phyloP scores from a whole-genome alignment of 148 eudicot genomes.

The Spergularia marina region DNA sequence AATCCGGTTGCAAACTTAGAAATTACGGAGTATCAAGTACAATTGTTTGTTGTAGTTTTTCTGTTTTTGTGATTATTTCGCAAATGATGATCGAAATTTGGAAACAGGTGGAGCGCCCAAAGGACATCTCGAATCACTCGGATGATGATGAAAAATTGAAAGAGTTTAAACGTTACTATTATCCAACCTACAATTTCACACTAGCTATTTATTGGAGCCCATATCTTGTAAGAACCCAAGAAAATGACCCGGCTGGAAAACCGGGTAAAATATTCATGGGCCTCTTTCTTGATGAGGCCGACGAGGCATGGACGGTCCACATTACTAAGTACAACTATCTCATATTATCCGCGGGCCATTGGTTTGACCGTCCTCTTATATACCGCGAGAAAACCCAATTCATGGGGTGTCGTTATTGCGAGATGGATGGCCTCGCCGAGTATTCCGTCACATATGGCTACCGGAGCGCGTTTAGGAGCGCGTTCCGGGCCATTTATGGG shows the following conservation, averaged over 20 bases:
- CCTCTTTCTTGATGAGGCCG: conserved; percentile 51
- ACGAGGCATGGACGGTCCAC: conserved; percentile 46
- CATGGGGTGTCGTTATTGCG: conserved; percentile 57
- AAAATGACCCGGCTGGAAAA: conserved; percentile 38
- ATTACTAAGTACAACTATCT: conserved; percentile 51
- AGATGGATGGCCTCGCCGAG: conserved; percentile 34
- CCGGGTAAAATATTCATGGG: conserved; percentile 41
- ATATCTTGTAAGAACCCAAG: conserved; percentile 14
- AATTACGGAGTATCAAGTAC: no score
- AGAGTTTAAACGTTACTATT: conserved; percentile 43
- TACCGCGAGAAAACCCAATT: conserved; percentile 36
- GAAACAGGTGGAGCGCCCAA: conserved; percentile 45
- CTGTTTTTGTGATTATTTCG: no score
- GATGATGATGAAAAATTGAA: conserved; percentile 20
- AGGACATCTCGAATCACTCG: conserved; percentile 36
- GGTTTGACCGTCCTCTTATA: conserved; percentile 49
- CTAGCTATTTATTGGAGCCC: conserved; percentile 37
- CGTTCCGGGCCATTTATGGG: conserved; percentile 44
- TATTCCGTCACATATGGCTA: conserved; percentile 40
- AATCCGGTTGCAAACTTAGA: no score
- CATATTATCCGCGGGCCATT: conserved; percentile 53
- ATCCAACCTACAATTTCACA: conserved; percentile 48
- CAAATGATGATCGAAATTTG: no score
- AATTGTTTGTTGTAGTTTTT: no score
- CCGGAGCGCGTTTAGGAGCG: conserved; percentile 45